Conservation (phyloP, 345 rosid species). For the Microcos paniculata region DNA sequence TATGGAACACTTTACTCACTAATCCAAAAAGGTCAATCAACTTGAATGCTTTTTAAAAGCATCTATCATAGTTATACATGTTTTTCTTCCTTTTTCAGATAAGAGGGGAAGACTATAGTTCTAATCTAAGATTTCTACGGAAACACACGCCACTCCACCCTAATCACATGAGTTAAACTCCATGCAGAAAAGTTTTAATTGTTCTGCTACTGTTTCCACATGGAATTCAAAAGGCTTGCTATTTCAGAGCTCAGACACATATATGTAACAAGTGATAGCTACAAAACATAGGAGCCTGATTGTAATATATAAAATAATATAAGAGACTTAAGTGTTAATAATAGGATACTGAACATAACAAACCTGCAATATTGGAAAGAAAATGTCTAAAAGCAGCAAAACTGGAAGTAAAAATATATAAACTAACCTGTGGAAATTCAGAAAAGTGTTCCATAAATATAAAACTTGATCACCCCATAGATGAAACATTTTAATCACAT, state of each 20-base stretch:
- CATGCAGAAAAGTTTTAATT: neutral
- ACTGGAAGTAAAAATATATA: neutral
- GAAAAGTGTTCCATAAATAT: constrained; percentile 73
- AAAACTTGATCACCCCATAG: constrained; percentile 63
- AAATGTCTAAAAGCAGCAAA: neutral
- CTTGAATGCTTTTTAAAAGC: neutral
- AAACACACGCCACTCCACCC: neutral
- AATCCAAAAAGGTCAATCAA: neutral
- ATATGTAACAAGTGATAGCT: neutral
- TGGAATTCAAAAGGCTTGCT: neutral
- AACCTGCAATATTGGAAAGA: neutral
- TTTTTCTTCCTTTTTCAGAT: neutral
- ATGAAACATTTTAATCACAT: constrained; percentile 47
- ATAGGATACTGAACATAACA: neutral
- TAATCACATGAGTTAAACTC: neutral
- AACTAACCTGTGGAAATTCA: constrained; percentile 80
- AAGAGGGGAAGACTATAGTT: neutral
- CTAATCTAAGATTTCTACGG: neutral
- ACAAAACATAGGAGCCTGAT: neutral
- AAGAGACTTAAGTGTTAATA: neutral
- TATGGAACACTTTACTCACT: neutral
- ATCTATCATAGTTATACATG: neutral
- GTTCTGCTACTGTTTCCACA: neutral
- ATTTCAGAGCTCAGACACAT: neutral
- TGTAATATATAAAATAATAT: neutral